Conservation (phyloP, 1,139 yeast genomes). For the Blastobotrys capitulatus region DNA sequence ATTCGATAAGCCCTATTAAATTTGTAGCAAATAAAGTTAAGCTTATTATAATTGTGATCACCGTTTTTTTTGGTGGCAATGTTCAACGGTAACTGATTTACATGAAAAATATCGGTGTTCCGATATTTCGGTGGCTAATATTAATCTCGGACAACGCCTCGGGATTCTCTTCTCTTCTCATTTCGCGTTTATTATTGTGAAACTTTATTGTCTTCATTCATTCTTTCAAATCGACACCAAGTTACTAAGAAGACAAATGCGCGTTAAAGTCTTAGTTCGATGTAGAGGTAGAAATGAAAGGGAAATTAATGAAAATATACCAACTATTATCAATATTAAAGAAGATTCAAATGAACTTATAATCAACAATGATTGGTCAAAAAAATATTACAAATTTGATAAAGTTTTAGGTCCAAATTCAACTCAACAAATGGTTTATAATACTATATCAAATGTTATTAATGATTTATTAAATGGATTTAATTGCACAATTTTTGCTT, state of each 20-base stretch:
- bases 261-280: conserved; percentile 64
- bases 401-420: conserved; percentile 68
- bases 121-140: too few relatives aligned
- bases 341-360: conserved; percentile 26
- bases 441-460: conserved; percentile 42
- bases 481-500: conserved; percentile 78
- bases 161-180: too few relatives aligned
- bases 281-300: conserved; percentile 66
- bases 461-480: conserved; percentile 31
- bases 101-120: too few relatives aligned
- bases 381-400: conserved; percentile 57
- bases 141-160: too few relatives aligned
- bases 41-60: too few relatives aligned
- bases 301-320: conserved; percentile 49
- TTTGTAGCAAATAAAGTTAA: too few relatives aligned
- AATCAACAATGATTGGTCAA: conserved; percentile 23
- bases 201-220: too few relatives aligned
- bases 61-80: too few relatives aligned
- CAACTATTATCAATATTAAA: conserved; percentile 54
- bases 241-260: background rate
- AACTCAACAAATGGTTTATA: conserved; percentile 54
- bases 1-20: too few relatives aligned
- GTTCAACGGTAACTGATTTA: too few relatives aligned
- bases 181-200: too few relatives aligned
- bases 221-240: too few relatives aligned